Evolutionary conservation across 1,139 yeast species (phyloP), one percentile per base, ranked within the genome.

Genomic region (Spencermartinsiella ligniputridi): DNA sequence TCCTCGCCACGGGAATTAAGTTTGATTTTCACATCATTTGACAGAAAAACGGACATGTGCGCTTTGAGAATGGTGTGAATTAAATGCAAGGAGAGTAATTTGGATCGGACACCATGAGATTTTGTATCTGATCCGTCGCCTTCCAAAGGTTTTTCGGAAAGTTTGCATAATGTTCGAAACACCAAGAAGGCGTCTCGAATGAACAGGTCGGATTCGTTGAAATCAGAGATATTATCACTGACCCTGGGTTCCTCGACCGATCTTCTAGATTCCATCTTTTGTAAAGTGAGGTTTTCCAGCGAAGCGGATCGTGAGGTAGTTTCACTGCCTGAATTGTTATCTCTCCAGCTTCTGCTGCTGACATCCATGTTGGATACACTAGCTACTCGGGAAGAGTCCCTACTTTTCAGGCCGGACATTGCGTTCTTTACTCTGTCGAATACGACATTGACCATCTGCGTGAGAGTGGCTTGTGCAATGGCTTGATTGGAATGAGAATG

Each of bases 101-200:
- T 94, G 1, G 97, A 88, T 56, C 98, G 78, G 52, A 92, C 90
- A 2, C 92, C 83, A 60, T 89, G 97, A 2, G 96, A 84, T 60
- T 88, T 78, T 84, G 87, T 81, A 62, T 92, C 97, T 43, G 84
- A 67, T 11, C 59, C 62, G 24, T 84, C 89, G 22, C 81, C 74
- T 48, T 88, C 97, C 47, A 81, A 66, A 24, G 83, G 76, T 62
- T 92, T 92, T 41, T 87, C 87, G 1, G 97, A 86, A 18, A 94
- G 74, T 61, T 88, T 88, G 63, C 97, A 87, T 90, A 94, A 85
- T 1, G 97, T 90, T 60, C 99, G 76, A 64, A 92, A 89, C 3
- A 94, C 79, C 53, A 92, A 73, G 59, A 90, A 92, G 0, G 97
- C 97, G 62, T 94, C 99, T 57, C 88, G 90, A 13, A 87, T 81